A percentile compares a stretch with the other conserved stretches of the same genome.
Evolutionary conservation across 495 filamentous ascomycete genomes (phyloP).

Genomic region (Umbilicaria muhlenbergii): DNA sequence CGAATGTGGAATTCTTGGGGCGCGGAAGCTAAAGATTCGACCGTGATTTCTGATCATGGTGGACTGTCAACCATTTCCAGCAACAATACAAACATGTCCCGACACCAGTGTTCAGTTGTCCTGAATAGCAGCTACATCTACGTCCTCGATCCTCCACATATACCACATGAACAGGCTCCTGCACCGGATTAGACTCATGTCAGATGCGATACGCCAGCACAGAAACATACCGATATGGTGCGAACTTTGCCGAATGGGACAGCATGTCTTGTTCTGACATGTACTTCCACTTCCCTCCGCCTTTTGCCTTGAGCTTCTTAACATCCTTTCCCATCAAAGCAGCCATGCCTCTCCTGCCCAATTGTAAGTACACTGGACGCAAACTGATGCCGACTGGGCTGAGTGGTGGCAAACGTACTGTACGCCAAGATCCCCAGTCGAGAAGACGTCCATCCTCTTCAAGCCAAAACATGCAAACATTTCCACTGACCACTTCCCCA

Average conservation of each 20-base stretch:
- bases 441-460: conserved; percentile 88
- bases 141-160: conserved; percentile 77
- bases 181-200: conserved; percentile 3
- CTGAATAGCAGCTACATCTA: conserved; percentile 40
- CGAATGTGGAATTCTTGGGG: too few relatives aligned
- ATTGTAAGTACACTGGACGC: neutral
- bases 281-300: conserved; percentile 89
- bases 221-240: conserved; percentile 59
- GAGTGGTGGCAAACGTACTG: conserved; percentile 38
- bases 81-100: neutral
- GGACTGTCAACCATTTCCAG: neutral
- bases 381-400: neutral
- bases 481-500: conserved; percentile 86
- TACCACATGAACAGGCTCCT: conserved; percentile 76
- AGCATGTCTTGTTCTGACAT: conserved; percentile 90
- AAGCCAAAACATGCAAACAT: conserved; percentile 93
- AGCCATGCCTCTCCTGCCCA: conserved; percentile 63
- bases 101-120: conserved; percentile 18
- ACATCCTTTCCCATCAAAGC: conserved; percentile 74
- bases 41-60: too few relatives aligned
- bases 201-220: conserved; percentile 9
- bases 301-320: conserved; percentile 64
- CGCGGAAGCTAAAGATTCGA: too few relatives aligned
- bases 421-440: conserved; percentile 81
- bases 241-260: conserved; percentile 62